Evolutionary conservation across 768 basidiomycete species (phyloP), one percentile per base, ranked within the genome.

Genomic region (Tephrocybe sp.): DNA sequence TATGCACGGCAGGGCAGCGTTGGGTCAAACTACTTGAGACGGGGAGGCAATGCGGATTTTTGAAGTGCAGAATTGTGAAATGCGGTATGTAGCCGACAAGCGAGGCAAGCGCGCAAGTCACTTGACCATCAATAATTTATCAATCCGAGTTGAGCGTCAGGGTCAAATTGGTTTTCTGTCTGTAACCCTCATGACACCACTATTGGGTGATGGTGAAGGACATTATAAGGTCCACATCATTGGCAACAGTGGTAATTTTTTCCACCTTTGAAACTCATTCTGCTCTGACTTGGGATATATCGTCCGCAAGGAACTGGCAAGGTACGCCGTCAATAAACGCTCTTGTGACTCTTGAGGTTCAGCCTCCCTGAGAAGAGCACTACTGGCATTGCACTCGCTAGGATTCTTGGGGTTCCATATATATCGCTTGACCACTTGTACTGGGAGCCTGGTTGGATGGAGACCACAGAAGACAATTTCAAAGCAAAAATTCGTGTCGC

Each of bases 361-460:
- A 24, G 24, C 12, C 27, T 28, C 42, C 24, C 5, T 15, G 16
- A 9, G 32, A 56, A 83, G 80, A 73, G 71, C 45, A 84, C 82
- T 1, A 67, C 80, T n/a, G 72, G 68, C 0, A 44, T 54, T 3
- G 69, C 69, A 39, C 71, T 85, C 11, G 73, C 78, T 3, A 44
- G 39, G 0, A 66, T 73, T 1, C 68, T 86, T 19, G 60, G 64
- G 19, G 54, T 84, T 15, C 77, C 78, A 3, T 66, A 65, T 53
- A 70, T 83, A 18, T 50, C 72, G 8, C 64, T 84, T 44, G 82
- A 86, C 51, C 46, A 25, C 37, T 43, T 82, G 7, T 67, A 64
- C 51, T 83, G 78, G 78, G 47, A 70, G 26, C 80, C 82, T 4
- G 74, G 69, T 4, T 83, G 81, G 80, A 47, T 57, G 37, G 38